Evolutionary conservation across 2,329 filamentous ascomycete species (phyloP).

Genomic region (Didymella sp.): DNA sequence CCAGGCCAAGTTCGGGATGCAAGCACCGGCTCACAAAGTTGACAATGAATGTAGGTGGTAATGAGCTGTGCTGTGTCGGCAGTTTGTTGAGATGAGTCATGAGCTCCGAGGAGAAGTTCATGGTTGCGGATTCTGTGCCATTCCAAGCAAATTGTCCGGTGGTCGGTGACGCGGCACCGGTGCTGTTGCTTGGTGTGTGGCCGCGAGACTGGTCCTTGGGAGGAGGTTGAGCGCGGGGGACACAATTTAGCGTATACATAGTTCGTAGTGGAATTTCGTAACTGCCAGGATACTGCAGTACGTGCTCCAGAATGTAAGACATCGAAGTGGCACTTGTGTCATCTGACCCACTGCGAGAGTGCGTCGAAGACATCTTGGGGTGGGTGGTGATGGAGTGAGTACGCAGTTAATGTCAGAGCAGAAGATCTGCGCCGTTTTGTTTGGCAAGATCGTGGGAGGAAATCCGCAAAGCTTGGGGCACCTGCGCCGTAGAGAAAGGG

Average conservation of each 20-base stretch:
- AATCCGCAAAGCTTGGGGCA: slow-evolving; percentile 19
- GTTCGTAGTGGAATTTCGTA: slow-evolving; percentile 72
- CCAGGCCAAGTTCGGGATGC: slow-evolving; percentile 60
- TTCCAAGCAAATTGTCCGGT: slow-evolving; percentile 42
- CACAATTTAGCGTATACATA: slow-evolving; percentile 72
- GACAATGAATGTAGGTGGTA: slow-evolving; percentile 68
- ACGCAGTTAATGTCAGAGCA: background rate
- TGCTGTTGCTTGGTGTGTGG: slow-evolving; percentile 46
- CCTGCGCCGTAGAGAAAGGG: slow-evolving; percentile 8
- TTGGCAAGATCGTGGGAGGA: slow-evolving; percentile 14
- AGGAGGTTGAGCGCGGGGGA: slow-evolving; percentile 56
- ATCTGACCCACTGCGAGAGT: slow-evolving; percentile 50
- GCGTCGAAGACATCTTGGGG: slow-evolving; percentile 42
- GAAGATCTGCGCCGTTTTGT: slow-evolving; percentile 19
- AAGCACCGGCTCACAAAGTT: slow-evolving; percentile 68
- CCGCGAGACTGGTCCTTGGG: slow-evolving; percentile 39
- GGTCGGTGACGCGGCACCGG: slow-evolving; percentile 48
- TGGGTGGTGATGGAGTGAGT: slow-evolving; percentile 7
- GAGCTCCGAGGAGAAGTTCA: slow-evolving; percentile 59
- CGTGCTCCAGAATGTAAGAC: slow-evolving; percentile 52
- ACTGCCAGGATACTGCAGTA: slow-evolving; percentile 66
- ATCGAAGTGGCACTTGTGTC: slow-evolving; percentile 42
- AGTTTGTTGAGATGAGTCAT: slow-evolving; percentile 65
- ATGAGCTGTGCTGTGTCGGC: slow-evolving; percentile 65
- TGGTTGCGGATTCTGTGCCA: slow-evolving; percentile 48